phyloP scores from a whole-genome alignment of 2,329 filamentous ascomycete genomes.

The Orbilia quercus region DNA sequence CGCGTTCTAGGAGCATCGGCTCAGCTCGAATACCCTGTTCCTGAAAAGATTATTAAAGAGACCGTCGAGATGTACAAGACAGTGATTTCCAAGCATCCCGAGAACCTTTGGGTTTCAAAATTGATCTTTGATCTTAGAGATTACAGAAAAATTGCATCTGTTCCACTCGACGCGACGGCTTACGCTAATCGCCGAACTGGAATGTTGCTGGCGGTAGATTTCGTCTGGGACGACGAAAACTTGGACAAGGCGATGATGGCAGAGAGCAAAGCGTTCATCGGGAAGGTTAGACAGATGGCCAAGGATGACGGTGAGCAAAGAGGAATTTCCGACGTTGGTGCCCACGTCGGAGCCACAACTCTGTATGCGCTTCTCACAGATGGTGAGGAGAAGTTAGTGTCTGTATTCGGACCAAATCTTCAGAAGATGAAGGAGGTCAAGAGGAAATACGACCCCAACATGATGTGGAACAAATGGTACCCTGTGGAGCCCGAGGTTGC shows the following conservation, averaged over 20 bases:
- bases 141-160: constrained; percentile 36
- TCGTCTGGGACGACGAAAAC: constrained; percentile 37
- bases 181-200: constrained; percentile 45
- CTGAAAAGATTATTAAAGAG: constrained; percentile 12
- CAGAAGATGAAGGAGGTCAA: constrained; percentile 65
- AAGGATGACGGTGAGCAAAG: constrained; percentile 37
- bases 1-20: constrained; percentile 39
- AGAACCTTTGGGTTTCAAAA: constrained; percentile 37
- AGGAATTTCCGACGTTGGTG: constrained; percentile 41
- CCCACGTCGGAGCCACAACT: constrained; percentile 54
- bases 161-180: constrained; percentile 49
- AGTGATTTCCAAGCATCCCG: constrained; percentile 18
- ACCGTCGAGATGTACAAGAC: constrained; percentile 19
- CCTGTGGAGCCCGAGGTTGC: constrained; percentile 61
- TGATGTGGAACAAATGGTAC: constrained; percentile 65
- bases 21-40: constrained; percentile 36
- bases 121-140: constrained; percentile 46
- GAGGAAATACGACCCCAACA: constrained; percentile 66
- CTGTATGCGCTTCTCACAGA: constrained; percentile 43
- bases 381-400: constrained; percentile 42
- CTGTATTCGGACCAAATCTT: constrained; percentile 47
- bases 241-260: constrained; percentile 38
- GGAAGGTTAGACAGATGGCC: constrained; percentile 2
- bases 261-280: constrained; percentile 22
- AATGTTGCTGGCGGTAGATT: constrained; percentile 27